Evolutionary conservation across 768 basidiomycete species (phyloP).

Genomic region (Tephrocybe sp.): DNA sequence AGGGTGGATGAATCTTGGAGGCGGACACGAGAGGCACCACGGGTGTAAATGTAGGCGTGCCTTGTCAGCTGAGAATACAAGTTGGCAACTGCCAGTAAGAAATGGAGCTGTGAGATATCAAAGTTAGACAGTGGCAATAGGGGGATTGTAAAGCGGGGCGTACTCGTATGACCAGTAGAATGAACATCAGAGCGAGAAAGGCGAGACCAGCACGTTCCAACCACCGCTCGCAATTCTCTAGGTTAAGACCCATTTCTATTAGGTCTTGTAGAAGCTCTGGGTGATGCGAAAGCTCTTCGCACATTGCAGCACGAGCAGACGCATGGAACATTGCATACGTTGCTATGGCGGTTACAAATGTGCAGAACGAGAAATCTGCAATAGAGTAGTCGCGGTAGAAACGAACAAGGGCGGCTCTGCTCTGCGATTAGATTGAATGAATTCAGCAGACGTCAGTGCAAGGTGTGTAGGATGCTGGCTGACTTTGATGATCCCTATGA

Average conservation of each 20-base stretch:
- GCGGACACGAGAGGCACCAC: constrained; percentile 19
- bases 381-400: constrained; percentile 84
- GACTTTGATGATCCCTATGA: constrained; percentile 72
- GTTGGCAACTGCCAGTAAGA: constrained; percentile 70
- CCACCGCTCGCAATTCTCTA: constrained; percentile 84
- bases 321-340: constrained; percentile 61
- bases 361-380: constrained; percentile 73
- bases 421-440: constrained; percentile 43
- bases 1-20: constrained; percentile 27
- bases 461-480: constrained; percentile 16
- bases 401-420: constrained; percentile 62
- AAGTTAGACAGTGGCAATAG: constrained; percentile 7
- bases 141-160: constrained; percentile 25
- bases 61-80: constrained; percentile 59
- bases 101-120: constrained; percentile 56
- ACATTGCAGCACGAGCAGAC: constrained; percentile 57
- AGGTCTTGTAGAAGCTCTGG: constrained; percentile 73
- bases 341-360: constrained; percentile 54
- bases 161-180: constrained; percentile 68
- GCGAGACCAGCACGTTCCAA: constrained; percentile 65
- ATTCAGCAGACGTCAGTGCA: background rate
- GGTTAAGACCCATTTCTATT: constrained; percentile 68
- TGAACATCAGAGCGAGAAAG: constrained; percentile 55
- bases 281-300: constrained; percentile 74
- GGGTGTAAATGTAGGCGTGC: constrained; percentile 19